Base-by-base conservation (phyloP, 73 alveolate genomes). In the Paramecium sonneborni region DNA sequence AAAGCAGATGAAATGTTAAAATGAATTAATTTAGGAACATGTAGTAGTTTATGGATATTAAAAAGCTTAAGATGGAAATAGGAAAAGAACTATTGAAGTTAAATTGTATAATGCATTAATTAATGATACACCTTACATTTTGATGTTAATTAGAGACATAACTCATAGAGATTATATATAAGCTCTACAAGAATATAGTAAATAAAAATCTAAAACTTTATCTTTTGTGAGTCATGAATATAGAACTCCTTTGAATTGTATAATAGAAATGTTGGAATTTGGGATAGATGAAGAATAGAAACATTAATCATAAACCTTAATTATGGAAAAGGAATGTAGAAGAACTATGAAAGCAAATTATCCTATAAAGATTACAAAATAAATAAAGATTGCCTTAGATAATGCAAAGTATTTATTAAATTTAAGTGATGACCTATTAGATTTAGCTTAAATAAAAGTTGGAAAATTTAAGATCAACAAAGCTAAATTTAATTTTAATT, bases 181-280 rank as follows among this genome's bases (percentile, higher is more conserved):
- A 34, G 67, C 87, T 0, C 58, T 88, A 7, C 26, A 88, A 28
- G 94, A 88, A 57, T 46, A 69, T 24, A 88, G 94, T 24, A 69
- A 88, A 34, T 46, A 88, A 26, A 88, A 88, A 69, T 88, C 94
- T 7, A 43, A 70, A 68, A 88, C 76, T 21, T 57, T 88, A 15
- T 69, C 90, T 12, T 88, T 88, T 88, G 94, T 88, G 5, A 69
- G 91, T 23, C 94, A 88, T 41, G 94, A 88, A 70, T 55, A 69
- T 38, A 88, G 94, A 44, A 88, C 89, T 3, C 94, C 94, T 6
- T 48, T 88, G 26, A 70, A 88, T 72, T 69, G 91, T 28, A 88
- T 88, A 0, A 88, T 88, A 34, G 89, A 56, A 10, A 88, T 88
- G 94, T 58, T 88, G 14, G 91, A 88, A 70, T 28, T 28, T 41